phyloP scores from a whole-genome alignment of 1,284 basidiomycete species.

The Entoloma clypeatum region DNA sequence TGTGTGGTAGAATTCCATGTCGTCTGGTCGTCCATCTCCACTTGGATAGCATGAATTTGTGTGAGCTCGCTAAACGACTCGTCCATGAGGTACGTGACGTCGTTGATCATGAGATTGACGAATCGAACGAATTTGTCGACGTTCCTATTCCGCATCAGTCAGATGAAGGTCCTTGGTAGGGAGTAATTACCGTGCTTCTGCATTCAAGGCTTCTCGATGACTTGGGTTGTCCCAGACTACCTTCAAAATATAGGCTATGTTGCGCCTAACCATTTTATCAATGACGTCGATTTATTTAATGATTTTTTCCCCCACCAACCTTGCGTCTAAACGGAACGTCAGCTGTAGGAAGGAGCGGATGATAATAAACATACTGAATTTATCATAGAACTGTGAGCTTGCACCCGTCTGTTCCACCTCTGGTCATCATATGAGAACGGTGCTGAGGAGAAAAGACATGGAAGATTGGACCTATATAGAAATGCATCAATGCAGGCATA shows the following conservation, averaged over 20 bases:
- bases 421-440: constrained; percentile 29
- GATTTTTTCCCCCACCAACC: constrained; percentile 37
- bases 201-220: constrained; percentile 81
- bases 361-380: constrained; percentile 72
- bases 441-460: not conserved
- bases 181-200: constrained; percentile 61
- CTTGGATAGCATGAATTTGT: constrained; percentile 85
- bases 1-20: constrained; percentile 64
- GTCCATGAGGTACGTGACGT: constrained; percentile 97
- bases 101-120: constrained; percentile 98
- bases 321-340: constrained; percentile 46
- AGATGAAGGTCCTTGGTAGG: constrained; percentile 4
- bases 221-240: constrained; percentile 86
- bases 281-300: too few relatives aligned
- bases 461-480: constrained; percentile 79
- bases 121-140: constrained; percentile 93
- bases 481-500: constrained; percentile 90
- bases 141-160: constrained; percentile 45
- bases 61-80: constrained; percentile 89
- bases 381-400: constrained; percentile 98
- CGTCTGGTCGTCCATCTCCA: constrained; percentile 74
- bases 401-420: constrained; percentile 98
- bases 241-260: constrained; percentile 83
- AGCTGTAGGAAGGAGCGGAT: constrained; percentile 9
- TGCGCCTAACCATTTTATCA: constrained; percentile 67